Base-by-base conservation (phyloP, 2,329 filamentous ascomycete genomes). In the Domatiomyces globalis region DNA sequence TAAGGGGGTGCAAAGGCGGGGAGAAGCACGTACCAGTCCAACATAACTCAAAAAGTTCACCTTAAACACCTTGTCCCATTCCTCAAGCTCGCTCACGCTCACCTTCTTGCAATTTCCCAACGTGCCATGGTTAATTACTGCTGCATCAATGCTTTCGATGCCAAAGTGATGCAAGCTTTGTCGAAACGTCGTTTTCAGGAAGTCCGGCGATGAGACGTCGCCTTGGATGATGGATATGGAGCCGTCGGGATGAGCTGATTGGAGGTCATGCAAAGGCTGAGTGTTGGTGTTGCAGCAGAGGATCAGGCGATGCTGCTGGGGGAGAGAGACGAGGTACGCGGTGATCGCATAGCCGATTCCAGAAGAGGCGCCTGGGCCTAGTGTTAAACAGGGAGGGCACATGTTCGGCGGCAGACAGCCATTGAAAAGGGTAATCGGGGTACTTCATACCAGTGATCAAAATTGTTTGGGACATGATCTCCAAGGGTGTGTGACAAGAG, bases 121-220 rank as follows among this genome's bases (percentile, higher is more conserved):
- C 0, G 81, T 73, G 18, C 88, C 89, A 64, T 98, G 92, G 66
- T 96, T 96, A 55, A 96, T 71, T 10, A 98, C 79, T 45, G 98
- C 65, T 1, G 82, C 84, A 63, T 98, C 88, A 4, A 98, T 69
- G 47, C 20, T 12, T 15, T 47, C 45, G 20, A 47, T 47, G 10
- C 29, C 45, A 33, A 47, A 47, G 27, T 47, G 45, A 9, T 27
- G 20, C 27, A 47, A 17, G 20, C 20, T 27, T 17, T 47, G 45
- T 7, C 20, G 68, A 2, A 82, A 72, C 4, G 87, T 78, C 4
- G 84, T 77, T 1, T 74, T 66, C 3, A 79, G 77, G 25, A 84
- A 63, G 0, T 65, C 68, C 22, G 73, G 63, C 57, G 81, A 75
- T 0, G 71, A 64, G 9, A 80, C 65, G 56, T 84, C 79, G n/a